These are phyloP conservation scores for Paecilomyces dactylethromorphus DNA, from an alignment of 2,329 filamentous ascomycete genomes.

Conservation along the genomic window DNA sequence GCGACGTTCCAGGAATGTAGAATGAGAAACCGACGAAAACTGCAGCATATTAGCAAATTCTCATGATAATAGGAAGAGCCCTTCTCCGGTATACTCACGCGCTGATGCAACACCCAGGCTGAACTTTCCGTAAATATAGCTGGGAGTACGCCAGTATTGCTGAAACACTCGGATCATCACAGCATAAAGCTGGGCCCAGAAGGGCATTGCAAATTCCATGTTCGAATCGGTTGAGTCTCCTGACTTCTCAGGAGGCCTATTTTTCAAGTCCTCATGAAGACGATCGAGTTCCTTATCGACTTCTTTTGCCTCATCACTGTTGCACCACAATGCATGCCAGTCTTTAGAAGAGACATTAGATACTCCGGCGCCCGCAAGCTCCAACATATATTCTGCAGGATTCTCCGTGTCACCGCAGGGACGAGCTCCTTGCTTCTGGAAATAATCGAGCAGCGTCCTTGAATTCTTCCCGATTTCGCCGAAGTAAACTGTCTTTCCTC, in stretches of 20 bases:
- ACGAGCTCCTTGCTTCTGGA: slow-evolving; percentile 55
- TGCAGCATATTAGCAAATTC: slow-evolving; percentile 48
- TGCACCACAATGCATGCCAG: slow-evolving; percentile 57
- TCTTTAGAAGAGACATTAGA: slow-evolving; percentile 58
- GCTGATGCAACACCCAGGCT: slow-evolving; percentile 50
- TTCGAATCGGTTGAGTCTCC: slow-evolving; percentile 44
- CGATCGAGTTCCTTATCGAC: slow-evolving; percentile 53
- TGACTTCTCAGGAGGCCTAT: slow-evolving; percentile 28
- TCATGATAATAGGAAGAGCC: neutral
- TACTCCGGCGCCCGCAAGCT: slow-evolving; percentile 47
- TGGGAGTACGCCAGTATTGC: slow-evolving; percentile 82
- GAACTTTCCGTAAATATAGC: slow-evolving; percentile 77
- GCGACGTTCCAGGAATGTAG: slow-evolving; percentile 62
- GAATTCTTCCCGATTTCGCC: slow-evolving; percentile 58
- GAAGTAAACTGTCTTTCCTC: slow-evolving; percentile 62
- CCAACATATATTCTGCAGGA: slow-evolving; percentile 68
- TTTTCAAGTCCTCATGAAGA: slow-evolving; percentile 38
- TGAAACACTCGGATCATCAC: slow-evolving; percentile 71
- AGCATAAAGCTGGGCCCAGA: slow-evolving; percentile 57
- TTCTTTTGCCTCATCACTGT: slow-evolving; percentile 46
- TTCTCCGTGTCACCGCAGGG: slow-evolving; percentile 56
- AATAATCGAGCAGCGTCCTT: slow-evolving; percentile 53
- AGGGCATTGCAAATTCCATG: slow-evolving; percentile 71
- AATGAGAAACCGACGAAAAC: slow-evolving; percentile 76
- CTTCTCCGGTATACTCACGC: neutral